Evolutionary conservation across 106 monocot genomes (phyloP), one percentile per base, ranked within the genome.

Genomic region (Dactylorhiza incarnata): DNA sequence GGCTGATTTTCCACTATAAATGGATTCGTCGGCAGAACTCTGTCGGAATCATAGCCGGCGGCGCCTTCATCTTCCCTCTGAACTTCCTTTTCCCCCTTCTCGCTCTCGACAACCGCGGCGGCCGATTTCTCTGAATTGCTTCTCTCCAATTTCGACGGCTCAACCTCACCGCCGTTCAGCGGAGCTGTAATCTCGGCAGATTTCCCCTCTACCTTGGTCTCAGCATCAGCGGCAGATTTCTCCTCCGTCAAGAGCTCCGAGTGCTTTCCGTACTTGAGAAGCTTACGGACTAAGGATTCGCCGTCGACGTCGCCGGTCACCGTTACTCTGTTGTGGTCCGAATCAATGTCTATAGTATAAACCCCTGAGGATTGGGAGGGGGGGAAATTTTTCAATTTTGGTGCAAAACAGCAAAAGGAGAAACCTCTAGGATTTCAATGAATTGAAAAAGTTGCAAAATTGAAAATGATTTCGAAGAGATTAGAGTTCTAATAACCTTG

Each of bases 201-300:
- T 8, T 62, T 73, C 66, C 62, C 52, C 47, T 74, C 74, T 37
- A 24, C 59, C 43, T 73, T 76, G 48, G 45, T 66, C 73, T 72
- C n/a, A 43, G 4, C 29, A 37, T 37, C 37, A n/a, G n/a, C n/a
- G n/a, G n/a, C n/a, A n/a, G n/a, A n/a, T n/a, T n/a, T n/a, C 69
- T 69, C 75, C 84, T 89, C 81, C 11, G 86, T 84, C 88, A 81
- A 88, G 16, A 85, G 48, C 79, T 86, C 85, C 2, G 89, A 90
- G 68, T 87, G 88, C 82, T 93, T 96, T 1, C 83, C 81, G 9
- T 83, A 79, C 75, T 84, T 96, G 17, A 43, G 12, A 5, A 96
- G 81, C 75, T 78, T 88, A 73, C 72, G 85, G 46, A 96, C 25
- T 15, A 96, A 82, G 23, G 78, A 77, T 11, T 91, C 85, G 19